phyloP scores from a whole-genome alignment of 208 protist species.

The Tritrichomonas foetus region DNA sequence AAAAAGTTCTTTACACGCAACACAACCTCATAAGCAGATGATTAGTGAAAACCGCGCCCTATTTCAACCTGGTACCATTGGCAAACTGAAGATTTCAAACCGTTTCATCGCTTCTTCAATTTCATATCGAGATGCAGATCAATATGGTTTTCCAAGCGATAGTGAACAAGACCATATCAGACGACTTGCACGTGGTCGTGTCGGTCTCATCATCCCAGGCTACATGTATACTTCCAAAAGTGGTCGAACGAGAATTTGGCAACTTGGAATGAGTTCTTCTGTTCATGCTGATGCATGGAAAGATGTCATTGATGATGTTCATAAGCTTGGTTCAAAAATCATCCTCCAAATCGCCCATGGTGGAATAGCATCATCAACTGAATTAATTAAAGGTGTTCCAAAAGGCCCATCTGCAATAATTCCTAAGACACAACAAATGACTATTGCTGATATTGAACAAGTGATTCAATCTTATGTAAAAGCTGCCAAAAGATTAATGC shows the following conservation, averaged over 20 bases:
- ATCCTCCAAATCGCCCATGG: neutral
- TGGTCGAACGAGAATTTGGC: neutral
- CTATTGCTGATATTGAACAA: neutral
- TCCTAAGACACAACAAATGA: constrained; percentile 10
- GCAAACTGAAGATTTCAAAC: no score
- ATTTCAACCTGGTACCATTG: no score
- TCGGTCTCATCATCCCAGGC: neutral
- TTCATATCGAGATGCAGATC: neutral
- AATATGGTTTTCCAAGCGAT: constrained; percentile 6
- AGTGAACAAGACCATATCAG: neutral
- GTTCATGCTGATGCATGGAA: neutral
- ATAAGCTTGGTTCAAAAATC: neutral
- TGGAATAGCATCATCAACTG: neutral
- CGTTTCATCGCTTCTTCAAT: neutral
- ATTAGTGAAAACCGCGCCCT: no score
- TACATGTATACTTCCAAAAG: neutral
- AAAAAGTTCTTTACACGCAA: no score
- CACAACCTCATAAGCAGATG: no score
- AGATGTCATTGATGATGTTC: neutral
- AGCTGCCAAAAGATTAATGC: neutral
- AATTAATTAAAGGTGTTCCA: neutral
- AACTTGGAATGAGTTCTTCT: neutral
- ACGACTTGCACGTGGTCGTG: neutral
- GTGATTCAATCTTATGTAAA: neutral
- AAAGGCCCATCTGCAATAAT: neutral